These are phyloP conservation scores for Metarhizium album DNA, from an alignment of 2,329 filamentous ascomycete genomes.

Conservation along the genomic window DNA sequence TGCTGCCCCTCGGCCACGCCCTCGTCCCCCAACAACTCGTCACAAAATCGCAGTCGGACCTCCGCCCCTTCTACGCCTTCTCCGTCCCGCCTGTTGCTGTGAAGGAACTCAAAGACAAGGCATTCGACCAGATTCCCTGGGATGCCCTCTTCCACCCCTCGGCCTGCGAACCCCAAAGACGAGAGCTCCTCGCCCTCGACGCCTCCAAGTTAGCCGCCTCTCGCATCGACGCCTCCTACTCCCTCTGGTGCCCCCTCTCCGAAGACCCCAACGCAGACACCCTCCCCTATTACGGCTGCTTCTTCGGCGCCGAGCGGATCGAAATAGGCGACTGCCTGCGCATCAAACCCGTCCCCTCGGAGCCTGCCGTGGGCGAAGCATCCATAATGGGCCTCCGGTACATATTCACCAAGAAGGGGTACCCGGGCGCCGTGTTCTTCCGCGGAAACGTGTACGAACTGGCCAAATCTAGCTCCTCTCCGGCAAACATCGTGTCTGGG, in stretches of 20 bases:
- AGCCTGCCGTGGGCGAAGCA: constrained; percentile 23
- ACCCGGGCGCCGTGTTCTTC: constrained; percentile 27
- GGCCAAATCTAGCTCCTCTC: constrained; percentile 16
- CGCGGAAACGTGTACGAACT: constrained; percentile 29
- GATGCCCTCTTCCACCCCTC: constrained; percentile 22
- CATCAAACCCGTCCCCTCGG: constrained; percentile 28
- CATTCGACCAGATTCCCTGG: constrained; percentile 34
- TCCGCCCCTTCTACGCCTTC: constrained; percentile 41
- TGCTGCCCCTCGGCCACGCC: constrained; percentile 31
- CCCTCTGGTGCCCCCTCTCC: constrained; percentile 31
- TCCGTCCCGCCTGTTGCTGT: constrained; percentile 34
- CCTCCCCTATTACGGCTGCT: constrained; percentile 33
- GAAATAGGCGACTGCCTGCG: constrained; percentile 38
- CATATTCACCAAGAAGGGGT: constrained; percentile 27
- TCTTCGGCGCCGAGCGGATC: constrained; percentile 40
- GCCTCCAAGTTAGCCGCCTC: constrained; percentile 40
- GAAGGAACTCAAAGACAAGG: constrained; percentile 26
- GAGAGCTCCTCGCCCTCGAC: constrained; percentile 33
- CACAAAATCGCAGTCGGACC: constrained; percentile 27
- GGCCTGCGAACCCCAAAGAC: constrained; percentile 24
- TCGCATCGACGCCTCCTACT: constrained; percentile 38
- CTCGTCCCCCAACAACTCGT: constrained; percentile 27
- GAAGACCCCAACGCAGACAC: constrained; percentile 22
- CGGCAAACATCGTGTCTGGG: constrained; percentile 19
- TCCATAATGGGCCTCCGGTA: constrained; percentile 27